These are phyloP conservation scores for Phoma herbarum DNA, from an alignment of 2,329 filamentous ascomycete genomes.

Conservation along the genomic window DNA sequence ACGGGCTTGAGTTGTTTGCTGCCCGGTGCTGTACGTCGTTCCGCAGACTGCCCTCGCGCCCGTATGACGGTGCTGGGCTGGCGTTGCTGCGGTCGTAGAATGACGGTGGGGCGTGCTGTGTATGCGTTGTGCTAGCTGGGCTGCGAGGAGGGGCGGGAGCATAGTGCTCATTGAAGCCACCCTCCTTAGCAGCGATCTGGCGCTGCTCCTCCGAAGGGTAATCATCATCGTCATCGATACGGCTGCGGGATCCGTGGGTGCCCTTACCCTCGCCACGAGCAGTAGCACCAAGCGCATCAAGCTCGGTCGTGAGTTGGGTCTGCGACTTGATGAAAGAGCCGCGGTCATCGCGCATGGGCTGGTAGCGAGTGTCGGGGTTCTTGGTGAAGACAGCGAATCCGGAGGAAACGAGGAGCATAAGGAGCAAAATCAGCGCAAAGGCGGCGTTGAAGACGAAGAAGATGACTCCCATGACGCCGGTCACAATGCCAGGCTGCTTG, in stretches of 20 bases:
- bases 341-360: constrained; percentile 95
- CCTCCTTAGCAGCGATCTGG: constrained; percentile 46
- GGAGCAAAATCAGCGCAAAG: constrained; percentile 81
- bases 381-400: constrained; percentile 85
- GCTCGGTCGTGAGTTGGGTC: constrained; percentile 84
- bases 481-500: constrained; percentile 81
- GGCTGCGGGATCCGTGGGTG: constrained; percentile 58
- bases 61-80: constrained; percentile 40
- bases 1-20: constrained; percentile 67
- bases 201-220: constrained; percentile 61
- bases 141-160: constrained; percentile 57
- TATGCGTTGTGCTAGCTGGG: constrained; percentile 49
- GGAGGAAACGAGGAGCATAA: constrained; percentile 82
- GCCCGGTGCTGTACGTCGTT: constrained; percentile 51
- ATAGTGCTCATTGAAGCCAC: constrained; percentile 53
- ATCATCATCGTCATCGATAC: constrained; percentile 76
- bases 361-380: constrained; percentile 93
- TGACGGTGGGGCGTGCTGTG: constrained; percentile 26
- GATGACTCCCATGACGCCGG: constrained; percentile 86
- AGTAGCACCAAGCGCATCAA: constrained; percentile 88
- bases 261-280: constrained; percentile 77
- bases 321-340: constrained; percentile 98
- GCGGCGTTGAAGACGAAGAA: constrained; percentile 88
- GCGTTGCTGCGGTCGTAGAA: constrained; percentile 47
- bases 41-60: constrained; percentile 22